phyloP scores from a whole-genome alignment of 2,329 filamentous ascomycete species.

The Botrytis hyacinthi region DNA sequence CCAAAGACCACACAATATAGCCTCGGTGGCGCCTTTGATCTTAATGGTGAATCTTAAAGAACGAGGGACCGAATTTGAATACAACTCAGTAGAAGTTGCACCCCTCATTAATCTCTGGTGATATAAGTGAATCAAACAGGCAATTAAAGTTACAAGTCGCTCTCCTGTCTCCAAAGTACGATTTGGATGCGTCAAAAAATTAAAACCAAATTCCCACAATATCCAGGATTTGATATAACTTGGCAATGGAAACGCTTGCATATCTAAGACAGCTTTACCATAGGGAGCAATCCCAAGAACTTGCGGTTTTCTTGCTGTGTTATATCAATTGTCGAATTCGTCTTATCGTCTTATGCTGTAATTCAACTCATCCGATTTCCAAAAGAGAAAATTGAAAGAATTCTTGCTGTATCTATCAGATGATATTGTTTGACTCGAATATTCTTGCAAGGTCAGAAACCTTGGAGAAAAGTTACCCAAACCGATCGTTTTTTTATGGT shows the following conservation, averaged over 20 bases:
- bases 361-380: too few species aligned
- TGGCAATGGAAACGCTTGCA: neutral
- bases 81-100: neutral
- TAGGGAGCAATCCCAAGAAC: too few species aligned
- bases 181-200: neutral
- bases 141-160: neutral
- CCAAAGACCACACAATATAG: neutral
- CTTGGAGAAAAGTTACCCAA: too few species aligned
- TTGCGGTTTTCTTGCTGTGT: too few species aligned
- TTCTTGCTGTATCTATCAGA: too few species aligned
- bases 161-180: neutral
- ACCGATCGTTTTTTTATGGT: too few species aligned
- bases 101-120: accelerated
- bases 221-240: neutral
- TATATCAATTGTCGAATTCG: too few species aligned
- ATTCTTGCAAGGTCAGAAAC: too few species aligned
- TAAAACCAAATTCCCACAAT: neutral
- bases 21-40: neutral
- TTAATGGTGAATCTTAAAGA: neutral
- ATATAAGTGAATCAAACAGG: neutral
- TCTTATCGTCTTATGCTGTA: too few species aligned
- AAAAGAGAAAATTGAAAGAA: too few species aligned
- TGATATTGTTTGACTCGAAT: too few species aligned
- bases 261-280: too few species aligned
- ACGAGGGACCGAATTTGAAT: neutral